Evolutionary conservation across 2,329 filamentous ascomycete species (phyloP).

Genomic region (Beauveria brongniartii): DNA sequence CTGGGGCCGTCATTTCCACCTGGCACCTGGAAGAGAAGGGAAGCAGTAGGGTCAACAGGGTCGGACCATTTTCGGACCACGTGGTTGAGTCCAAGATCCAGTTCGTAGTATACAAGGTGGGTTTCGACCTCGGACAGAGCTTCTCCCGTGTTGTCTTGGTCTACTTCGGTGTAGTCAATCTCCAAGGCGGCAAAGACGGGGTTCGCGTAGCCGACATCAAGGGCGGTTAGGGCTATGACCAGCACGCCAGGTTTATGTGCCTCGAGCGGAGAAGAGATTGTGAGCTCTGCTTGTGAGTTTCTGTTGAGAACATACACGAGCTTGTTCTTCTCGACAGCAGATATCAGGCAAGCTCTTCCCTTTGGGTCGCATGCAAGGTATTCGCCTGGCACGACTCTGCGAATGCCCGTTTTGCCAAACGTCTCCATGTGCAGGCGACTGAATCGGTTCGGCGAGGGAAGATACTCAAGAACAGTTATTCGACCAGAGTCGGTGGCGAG

Average conservation of each 20-base stretch:
- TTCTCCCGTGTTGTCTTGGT: conserved; percentile 82
- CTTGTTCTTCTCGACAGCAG: conserved; percentile 97
- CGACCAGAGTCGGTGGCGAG: conserved; percentile 92
- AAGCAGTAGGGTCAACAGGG: conserved; percentile 80
- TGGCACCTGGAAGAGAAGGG: conserved; percentile 88
- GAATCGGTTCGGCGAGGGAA: conserved; percentile 79
- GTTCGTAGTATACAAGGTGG: conserved; percentile 90
- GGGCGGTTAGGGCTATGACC: conserved; percentile 76
- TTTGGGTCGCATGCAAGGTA: conserved; percentile 95
- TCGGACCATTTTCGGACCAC: conserved; percentile 97
- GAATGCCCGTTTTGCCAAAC: conserved; percentile 92
- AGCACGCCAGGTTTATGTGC: conserved; percentile 89
- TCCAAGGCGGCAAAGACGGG: conserved; percentile 94
- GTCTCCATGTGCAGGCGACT: conserved; percentile 89
- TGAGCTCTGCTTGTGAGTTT: conserved; percentile 87
- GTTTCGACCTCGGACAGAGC: conserved; percentile 80
- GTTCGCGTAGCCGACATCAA: conserved; percentile 96
- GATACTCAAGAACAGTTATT: conserved; percentile 88
- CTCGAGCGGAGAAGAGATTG: conserved; percentile 93
- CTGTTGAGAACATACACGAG: conserved; percentile 97
- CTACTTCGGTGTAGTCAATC: conserved; percentile 83
- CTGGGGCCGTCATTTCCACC: conserved; percentile 90
- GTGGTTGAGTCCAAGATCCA: conserved; percentile 93
- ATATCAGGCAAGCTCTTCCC: conserved; percentile 88
- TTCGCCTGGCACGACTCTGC: conserved; percentile 89